These are phyloP conservation scores for Trichoderma asperellum DNA, from an alignment of 2,329 filamentous ascomycete species.

Conservation along the genomic window DNA sequence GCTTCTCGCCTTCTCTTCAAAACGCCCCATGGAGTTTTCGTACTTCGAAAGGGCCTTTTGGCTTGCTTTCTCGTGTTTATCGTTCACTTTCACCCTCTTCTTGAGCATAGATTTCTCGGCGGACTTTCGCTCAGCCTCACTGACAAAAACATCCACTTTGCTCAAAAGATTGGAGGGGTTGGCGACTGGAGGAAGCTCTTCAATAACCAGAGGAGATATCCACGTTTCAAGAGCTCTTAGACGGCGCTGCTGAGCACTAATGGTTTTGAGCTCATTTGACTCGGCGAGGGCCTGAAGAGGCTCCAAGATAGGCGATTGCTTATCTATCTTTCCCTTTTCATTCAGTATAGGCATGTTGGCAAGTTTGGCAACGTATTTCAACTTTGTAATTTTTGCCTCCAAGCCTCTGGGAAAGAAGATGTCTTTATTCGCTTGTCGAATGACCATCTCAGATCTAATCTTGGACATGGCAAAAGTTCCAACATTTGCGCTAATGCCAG, in stretches of 20 bases:
- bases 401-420: conserved; percentile 1
- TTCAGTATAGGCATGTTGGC: conserved; percentile 14
- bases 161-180: background rate
- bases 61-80: background rate
- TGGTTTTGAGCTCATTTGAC: background rate
- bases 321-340: conserved; percentile 1
- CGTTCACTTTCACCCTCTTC: background rate
- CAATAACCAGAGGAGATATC: conserved; percentile 11
- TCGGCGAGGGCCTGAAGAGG: background rate
- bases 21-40: background rate
- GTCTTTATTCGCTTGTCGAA: conserved; percentile 5
- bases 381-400: conserved; percentile 4
- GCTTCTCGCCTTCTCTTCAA: background rate
- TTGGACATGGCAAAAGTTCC: conserved; percentile 13
- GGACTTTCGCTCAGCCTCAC: conserved; percentile 6
- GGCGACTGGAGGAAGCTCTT: background rate
- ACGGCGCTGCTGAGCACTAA: conserved; percentile 7
- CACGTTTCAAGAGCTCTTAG: conserved; percentile 7
- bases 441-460: background rate
- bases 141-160: conserved; percentile 9
- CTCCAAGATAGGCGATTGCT: background rate
- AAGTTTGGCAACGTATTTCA: background rate
- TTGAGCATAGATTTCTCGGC: conserved; percentile 18
- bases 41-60: conserved; percentile 8
- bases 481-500: background rate